Evolutionary conservation across 495 filamentous ascomycete species (phyloP).

Genomic region (Trichocladium uniseriatum): DNA sequence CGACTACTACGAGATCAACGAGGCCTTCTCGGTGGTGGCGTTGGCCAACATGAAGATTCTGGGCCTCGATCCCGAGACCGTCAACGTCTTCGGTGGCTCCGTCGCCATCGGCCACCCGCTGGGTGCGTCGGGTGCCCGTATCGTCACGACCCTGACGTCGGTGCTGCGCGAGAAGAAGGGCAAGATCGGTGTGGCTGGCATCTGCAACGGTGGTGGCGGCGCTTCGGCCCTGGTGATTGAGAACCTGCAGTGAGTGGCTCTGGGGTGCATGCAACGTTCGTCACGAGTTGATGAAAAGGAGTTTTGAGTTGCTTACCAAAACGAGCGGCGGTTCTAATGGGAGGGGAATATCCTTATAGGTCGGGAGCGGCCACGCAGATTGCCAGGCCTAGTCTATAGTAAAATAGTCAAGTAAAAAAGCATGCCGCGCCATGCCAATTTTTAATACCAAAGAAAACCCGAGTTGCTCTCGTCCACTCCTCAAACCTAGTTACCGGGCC

Average conservation of each 20-base stretch:
- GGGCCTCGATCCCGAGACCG: constrained; percentile 66
- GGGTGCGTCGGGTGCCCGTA: constrained; percentile 86
- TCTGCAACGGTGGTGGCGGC: constrained; percentile 96
- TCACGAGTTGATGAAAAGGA: neutral
- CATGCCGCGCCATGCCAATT: no score
- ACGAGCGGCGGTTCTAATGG: constrained; percentile 2
- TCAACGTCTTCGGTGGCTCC: constrained; percentile 91
- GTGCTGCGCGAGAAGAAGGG: constrained; percentile 83
- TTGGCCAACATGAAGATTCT: constrained; percentile 92
- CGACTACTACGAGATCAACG: constrained; percentile 97
- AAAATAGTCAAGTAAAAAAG: neutral
- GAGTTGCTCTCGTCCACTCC: neutral
- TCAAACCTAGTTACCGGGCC: constrained; percentile 20
- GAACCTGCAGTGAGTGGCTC: constrained; percentile 41
- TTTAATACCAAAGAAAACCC: neutral
- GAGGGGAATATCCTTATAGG: constrained; percentile 11
- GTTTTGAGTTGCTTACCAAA: neutral
- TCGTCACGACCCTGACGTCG: constrained; percentile 80
- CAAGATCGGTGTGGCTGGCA: constrained; percentile 88
- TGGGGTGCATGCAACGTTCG: neutral
- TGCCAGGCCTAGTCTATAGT: constrained; percentile 21
- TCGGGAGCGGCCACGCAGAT: constrained; percentile 3
- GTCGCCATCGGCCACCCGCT: constrained; percentile 94
- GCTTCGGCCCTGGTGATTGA: constrained; percentile 88
- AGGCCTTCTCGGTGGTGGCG: constrained; percentile 95